Evolutionary conservation across 768 basidiomycete genomes (phyloP).

Genomic region (Suillus weaverae): DNA sequence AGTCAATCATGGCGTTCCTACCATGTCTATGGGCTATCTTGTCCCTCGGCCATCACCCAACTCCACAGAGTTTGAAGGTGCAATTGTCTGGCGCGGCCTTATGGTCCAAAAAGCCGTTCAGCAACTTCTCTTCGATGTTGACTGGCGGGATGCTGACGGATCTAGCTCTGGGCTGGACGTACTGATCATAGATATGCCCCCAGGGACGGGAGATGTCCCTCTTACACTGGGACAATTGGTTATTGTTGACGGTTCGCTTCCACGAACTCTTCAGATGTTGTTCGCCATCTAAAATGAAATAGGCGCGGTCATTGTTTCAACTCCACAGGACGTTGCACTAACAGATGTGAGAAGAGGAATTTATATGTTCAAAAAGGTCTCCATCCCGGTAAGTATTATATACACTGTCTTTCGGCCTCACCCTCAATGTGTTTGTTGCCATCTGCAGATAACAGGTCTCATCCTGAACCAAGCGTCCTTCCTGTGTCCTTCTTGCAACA

Average conservation of each 20-base stretch:
- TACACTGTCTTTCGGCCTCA: conserved; percentile 3
- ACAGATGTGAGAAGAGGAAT: conserved; percentile 92
- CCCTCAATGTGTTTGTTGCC: neutral
- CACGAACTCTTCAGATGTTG: neutral
- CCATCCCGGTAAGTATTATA: conserved; percentile 66
- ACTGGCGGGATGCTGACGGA: conserved; percentile 58
- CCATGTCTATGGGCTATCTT: conserved; percentile 98
- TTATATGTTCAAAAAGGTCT: conserved; percentile 86
- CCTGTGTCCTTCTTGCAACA: conserved; percentile 70
- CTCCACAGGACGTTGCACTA: conserved; percentile 92
- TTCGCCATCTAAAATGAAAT: neutral
- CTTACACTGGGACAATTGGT: conserved; percentile 89
- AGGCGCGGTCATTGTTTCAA: conserved; percentile 94
- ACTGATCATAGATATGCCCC: conserved; percentile 93
- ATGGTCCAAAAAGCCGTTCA: conserved; percentile 99
- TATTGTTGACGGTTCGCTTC: conserved; percentile 68
- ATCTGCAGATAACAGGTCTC: conserved; percentile 73
- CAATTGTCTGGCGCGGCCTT: conserved; percentile 93
- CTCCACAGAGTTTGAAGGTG: conserved; percentile 61
- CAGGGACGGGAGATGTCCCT: conserved; percentile 95
- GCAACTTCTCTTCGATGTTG: conserved; percentile 93
- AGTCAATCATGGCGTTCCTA: conserved; percentile 83
- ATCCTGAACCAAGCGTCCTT: conserved; percentile 89
- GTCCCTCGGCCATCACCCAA: conserved; percentile 56
- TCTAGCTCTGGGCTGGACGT: conserved; percentile 64